Evolutionary conservation across 768 basidiomycete species (phyloP).

Genomic region (Amanita rubescens): DNA sequence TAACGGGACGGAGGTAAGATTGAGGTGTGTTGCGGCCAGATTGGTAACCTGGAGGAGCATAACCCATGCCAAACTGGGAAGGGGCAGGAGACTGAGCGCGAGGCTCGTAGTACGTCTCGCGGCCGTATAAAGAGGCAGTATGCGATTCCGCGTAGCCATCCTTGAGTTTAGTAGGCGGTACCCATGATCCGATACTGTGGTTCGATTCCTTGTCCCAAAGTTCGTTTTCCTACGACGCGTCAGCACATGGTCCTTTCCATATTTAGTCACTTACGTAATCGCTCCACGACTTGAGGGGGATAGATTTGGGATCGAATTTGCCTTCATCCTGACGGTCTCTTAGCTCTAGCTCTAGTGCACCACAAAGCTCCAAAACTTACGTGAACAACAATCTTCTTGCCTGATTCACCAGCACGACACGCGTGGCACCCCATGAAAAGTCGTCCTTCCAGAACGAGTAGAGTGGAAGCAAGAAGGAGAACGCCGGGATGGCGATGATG

Average conservation of each 20-base stretch:
- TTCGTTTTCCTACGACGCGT: conserved; percentile 68
- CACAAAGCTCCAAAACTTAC: conserved; percentile 45
- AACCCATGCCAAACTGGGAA: conserved; percentile 50
- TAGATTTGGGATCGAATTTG: conserved; percentile 88
- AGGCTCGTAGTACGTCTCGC: conserved; percentile 82
- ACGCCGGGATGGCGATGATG: conserved; percentile 87
- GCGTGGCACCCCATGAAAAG: conserved; percentile 93
- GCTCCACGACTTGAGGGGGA: conserved; percentile 95
- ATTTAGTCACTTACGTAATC: conserved; percentile 63
- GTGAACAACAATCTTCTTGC: conserved; percentile 93
- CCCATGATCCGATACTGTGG: conserved; percentile 91
- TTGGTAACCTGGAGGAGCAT: conserved; percentile 63
- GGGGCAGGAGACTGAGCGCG: conserved; percentile 62
- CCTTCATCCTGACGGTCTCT: conserved; percentile 73
- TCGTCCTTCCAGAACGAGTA: conserved; percentile 99
- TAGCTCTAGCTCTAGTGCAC: not conserved
- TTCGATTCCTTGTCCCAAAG: conserved; percentile 97
- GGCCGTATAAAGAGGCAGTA: conserved; percentile 78
- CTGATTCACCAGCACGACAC: conserved; percentile 87
- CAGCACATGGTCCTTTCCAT: not conserved
- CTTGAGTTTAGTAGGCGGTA: conserved; percentile 64
- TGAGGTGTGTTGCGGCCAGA: conserved; percentile 72
- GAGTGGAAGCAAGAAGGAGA: conserved; percentile 88
- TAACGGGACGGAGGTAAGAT: conserved; percentile 34
- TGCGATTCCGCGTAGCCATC: conserved; percentile 74